Evolutionary conservation across 768 basidiomycete species (phyloP).

Genomic region (Rhizopogon roseolus): DNA sequence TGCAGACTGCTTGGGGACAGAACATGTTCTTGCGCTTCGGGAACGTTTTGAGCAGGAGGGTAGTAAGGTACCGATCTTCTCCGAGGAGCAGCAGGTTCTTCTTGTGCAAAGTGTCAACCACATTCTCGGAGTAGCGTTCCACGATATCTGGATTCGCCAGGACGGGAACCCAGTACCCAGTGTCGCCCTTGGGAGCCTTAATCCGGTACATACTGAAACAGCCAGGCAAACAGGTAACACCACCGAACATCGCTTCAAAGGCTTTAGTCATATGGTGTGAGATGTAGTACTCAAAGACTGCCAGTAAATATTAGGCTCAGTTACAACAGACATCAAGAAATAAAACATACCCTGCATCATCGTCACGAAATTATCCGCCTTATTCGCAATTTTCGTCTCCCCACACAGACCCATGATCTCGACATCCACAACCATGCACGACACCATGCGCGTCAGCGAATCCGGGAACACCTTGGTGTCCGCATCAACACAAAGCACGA

Average conservation of each 20-base stretch:
- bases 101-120: constrained; percentile 98
- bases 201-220: constrained; percentile 99
- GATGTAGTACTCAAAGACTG: constrained; percentile 99
- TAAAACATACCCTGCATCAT: constrained; percentile 93
- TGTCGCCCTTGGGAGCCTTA: constrained; percentile 96
- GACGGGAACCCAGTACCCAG: constrained; percentile 97
- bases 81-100: constrained; percentile 96
- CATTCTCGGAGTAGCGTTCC: constrained; percentile 98
- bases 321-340: constrained; percentile 7
- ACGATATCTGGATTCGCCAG: constrained; percentile 98
- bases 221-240: constrained; percentile 98
- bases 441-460: constrained; percentile 91
- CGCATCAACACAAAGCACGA: constrained; percentile 94
- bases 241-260: constrained; percentile 99
- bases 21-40: constrained; percentile 99
- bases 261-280: constrained; percentile 99
- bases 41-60: constrained; percentile 97
- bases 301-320: background rate
- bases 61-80: constrained; percentile 98
- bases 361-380: constrained; percentile 96
- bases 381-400: constrained; percentile 99
- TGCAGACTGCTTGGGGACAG: constrained; percentile 98
- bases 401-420: constrained; percentile 99
- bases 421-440: constrained; percentile 93
- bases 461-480: constrained; percentile 99